phyloP scores from a whole-genome alignment of 83 land plant genomes.

The Thuja plicata region DNA sequence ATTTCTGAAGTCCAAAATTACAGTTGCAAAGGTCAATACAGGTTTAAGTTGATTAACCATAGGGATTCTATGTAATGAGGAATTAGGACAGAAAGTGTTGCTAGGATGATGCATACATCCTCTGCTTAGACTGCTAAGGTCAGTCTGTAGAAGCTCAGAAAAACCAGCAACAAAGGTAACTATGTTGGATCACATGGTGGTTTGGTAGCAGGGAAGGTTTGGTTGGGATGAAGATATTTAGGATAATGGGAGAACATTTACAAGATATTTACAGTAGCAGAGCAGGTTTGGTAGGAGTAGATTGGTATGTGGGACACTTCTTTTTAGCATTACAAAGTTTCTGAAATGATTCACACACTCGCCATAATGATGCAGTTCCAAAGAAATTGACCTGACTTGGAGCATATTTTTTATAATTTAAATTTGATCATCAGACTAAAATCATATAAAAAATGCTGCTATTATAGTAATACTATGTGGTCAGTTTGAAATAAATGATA shows the following conservation, averaged over 20 bases:
- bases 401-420: not conserved
- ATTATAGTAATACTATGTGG: not conserved
- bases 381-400: not conserved
- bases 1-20: constrained; percentile 57
- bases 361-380: not conserved
- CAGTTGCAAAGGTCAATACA: constrained; percentile 57
- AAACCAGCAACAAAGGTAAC: too few species aligned
- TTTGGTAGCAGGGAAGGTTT: too few species aligned
- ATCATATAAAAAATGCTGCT: not conserved
- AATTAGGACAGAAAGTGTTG: not conserved
- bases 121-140: constrained; percentile 26
- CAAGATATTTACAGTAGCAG: too few species aligned
- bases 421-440: not conserved
- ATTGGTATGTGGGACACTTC: too few species aligned
- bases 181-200: too few species aligned
- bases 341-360: not conserved
- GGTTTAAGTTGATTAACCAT: constrained; percentile 58
- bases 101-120: constrained; percentile 67
- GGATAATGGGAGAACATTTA: too few species aligned
- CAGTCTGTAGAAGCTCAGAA: not conserved
- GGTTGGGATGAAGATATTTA: too few species aligned
- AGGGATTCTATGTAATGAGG: constrained; percentile 54
- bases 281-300: too few species aligned
- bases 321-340: too few species aligned
- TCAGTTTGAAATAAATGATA: not conserved